These are phyloP conservation scores for Gastrolobium bilobum DNA, from an alignment of 306 rosid genomes.

Conservation along the genomic window DNA sequence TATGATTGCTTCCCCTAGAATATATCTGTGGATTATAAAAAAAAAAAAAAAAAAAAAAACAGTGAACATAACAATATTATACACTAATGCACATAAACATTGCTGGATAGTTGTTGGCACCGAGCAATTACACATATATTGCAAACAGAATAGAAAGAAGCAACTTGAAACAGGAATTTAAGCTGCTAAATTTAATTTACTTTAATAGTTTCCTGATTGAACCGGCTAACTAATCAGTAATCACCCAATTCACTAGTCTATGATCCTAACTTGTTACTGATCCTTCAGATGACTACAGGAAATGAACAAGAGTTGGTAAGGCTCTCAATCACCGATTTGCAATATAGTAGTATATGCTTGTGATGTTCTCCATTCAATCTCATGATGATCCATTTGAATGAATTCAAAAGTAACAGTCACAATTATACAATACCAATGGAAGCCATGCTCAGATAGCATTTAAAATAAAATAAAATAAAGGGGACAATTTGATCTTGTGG, in stretches of 20 bases:
- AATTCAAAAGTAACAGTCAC: background rate
- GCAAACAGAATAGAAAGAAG: too few species aligned
- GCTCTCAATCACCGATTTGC: background rate
- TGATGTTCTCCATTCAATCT: background rate
- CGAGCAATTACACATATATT: too few species aligned
- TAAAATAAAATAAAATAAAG: constrained; percentile 6
- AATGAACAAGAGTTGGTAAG: background rate
- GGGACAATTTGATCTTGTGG: constrained; percentile 22
- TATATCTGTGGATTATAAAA: too few species aligned
- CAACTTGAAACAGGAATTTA: too few species aligned
- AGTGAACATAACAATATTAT: too few species aligned
- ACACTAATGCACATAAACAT: too few species aligned
- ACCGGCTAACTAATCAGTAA: background rate
- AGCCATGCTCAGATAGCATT: constrained; percentile 9
- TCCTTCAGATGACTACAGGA: background rate
- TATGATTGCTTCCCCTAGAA: too few species aligned
- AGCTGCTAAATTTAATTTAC: background rate
- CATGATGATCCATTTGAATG: constrained; percentile 14
- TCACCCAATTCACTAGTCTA: background rate
- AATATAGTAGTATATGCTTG: background rate
- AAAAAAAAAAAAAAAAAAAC: too few species aligned
- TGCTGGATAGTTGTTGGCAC: too few species aligned
- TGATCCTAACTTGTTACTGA: background rate
- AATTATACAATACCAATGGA: constrained; percentile 13
- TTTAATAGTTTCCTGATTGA: background rate